Percentiles rank a stretch among this genome's conserved stretches.
Conservation (phyloP, 345 rosid genomes). For the Arabidopsis suecica region DNA sequence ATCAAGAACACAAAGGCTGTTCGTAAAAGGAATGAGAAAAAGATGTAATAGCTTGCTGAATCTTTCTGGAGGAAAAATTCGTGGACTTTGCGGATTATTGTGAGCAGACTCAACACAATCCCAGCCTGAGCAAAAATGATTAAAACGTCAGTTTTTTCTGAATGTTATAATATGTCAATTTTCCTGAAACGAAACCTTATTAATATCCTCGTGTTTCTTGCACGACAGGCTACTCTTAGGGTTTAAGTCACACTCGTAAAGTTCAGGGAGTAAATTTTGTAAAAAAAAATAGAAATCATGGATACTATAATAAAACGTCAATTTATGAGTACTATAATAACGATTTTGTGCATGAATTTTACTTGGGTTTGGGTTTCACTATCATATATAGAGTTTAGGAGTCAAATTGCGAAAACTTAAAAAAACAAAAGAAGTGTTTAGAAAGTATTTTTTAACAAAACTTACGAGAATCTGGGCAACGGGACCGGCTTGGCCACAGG, state of each 20-base stretch:
- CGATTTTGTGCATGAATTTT: background rate
- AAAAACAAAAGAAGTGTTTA: background rate
- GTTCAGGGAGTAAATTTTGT: background rate
- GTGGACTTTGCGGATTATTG: slow-evolving; percentile 50
- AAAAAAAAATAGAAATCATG: background rate
- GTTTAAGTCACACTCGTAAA: background rate
- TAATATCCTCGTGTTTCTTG: background rate
- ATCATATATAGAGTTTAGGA: background rate
- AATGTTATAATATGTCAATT: background rate
- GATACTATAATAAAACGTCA: background rate
- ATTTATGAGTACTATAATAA: too few relatives aligned
- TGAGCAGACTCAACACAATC: slow-evolving; percentile 65
- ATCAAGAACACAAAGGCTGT: slow-evolving; percentile 77
- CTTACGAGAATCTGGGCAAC: slow-evolving; percentile 83
- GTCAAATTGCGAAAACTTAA: background rate
- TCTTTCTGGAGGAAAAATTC: slow-evolving; percentile 61
- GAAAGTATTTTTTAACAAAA: background rate
- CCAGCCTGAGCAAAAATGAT: slow-evolving; percentile 64
- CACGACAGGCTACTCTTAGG: background rate
- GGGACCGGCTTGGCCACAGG: slow-evolving; percentile 81
- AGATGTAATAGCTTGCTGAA: slow-evolving; percentile 57
- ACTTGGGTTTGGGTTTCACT: background rate
- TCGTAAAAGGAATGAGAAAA: slow-evolving; percentile 59
- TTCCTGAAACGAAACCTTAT: background rate
- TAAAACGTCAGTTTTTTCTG: slow-evolving; percentile 16